Conservation (phyloP, 192 early-diverging fungal genomes). For the Umbelopsis isabellina region DNA sequence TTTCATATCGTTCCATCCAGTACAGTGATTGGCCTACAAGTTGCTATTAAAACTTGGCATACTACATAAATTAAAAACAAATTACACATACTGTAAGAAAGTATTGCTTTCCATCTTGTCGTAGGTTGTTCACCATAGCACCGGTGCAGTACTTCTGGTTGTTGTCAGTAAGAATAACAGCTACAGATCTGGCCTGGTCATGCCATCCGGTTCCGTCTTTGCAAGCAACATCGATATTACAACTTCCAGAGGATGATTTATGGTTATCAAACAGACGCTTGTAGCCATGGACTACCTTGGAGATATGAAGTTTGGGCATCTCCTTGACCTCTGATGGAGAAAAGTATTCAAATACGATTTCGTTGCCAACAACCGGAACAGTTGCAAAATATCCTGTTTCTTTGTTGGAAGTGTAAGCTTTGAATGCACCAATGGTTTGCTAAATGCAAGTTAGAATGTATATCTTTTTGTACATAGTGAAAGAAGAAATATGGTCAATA, state of each 20-base stretch:
- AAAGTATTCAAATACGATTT: slow-evolving; percentile 39
- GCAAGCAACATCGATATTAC: slow-evolving; percentile 49
- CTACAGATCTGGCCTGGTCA: slow-evolving; percentile 45
- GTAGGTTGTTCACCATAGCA: slow-evolving; percentile 46
- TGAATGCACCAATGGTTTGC: slow-evolving; percentile 42
- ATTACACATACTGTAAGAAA: slow-evolving; percentile 46
- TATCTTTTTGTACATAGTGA: not conserved
- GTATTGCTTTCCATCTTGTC: slow-evolving; percentile 47
- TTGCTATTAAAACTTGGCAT: not conserved
- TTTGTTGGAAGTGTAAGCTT: slow-evolving; percentile 42
- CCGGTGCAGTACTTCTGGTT: slow-evolving; percentile 55
- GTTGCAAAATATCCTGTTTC: slow-evolving; percentile 45
- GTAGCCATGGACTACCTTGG: slow-evolving; percentile 47
- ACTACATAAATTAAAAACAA: not conserved
- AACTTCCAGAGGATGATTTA: slow-evolving; percentile 44
- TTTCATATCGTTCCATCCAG: slow-evolving; percentile 37
- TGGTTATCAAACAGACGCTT: slow-evolving; percentile 35
- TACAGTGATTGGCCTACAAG: slow-evolving; percentile 48
- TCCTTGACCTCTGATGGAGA: slow-evolving; percentile 21
- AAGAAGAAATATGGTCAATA: not conserved
- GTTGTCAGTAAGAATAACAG: slow-evolving; percentile 45
- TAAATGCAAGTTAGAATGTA: not conserved
- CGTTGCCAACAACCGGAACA: slow-evolving; percentile 42
- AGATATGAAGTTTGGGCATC: slow-evolving; percentile 36
- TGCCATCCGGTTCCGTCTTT: slow-evolving; percentile 32